Base-by-base conservation (phyloP, 2,329 filamentous ascomycete species). In the Cladorrhinum sp. region DNA sequence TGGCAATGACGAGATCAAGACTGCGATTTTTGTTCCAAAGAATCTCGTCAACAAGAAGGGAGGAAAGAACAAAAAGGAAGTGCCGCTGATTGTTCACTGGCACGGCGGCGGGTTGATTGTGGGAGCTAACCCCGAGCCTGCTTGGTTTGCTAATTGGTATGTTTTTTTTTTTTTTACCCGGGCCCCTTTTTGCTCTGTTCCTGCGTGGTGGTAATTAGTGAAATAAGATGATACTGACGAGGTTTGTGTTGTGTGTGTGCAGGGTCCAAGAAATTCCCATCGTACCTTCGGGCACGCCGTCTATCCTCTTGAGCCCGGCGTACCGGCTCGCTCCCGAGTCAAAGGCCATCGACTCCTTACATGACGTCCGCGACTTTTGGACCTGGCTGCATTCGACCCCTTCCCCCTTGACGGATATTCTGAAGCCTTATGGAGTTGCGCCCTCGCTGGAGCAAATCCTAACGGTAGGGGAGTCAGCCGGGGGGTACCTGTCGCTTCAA, bases 271-370 rank as follows among this genome's bases (percentile, higher is more conserved):
- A 74, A 68, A 75, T 7, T 66, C 80, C 7, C 72, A 78, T 7
- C 70, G 78, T 41, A 71, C 75, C 23, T 69, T 18, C n/a, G 7
- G 29, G 29, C 41, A 22, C 18, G 8, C 41, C 41, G 3, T 7
- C 80, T n/a, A 75, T 83, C 50, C 70, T 79, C 24, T 66, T 83
- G 6, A 70, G 75, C 1, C 76, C 79, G 0, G 78, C 81, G 67
- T 80, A 84, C 70, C 79, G 80, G 8, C 75, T 84, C 2, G 62
- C 80, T n/a, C 81, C 81, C 22, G 80, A 82, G 60, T 71, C 76
- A 57, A 77, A 59, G 20, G 78, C 78, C 32, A 52, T 69, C 2
- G 77, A 83, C 16, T 78, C 82, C 59, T 71, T 81, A 23, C 66
- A 74, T 5, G 81, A 84, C 65, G 61, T 83, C 0, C 57, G 69